Percentiles rank a stretch among this genome's conserved stretches.
Conservation (phyloP, 2,329 filamentous ascomycete species). For the Claviceps sp. region DNA sequence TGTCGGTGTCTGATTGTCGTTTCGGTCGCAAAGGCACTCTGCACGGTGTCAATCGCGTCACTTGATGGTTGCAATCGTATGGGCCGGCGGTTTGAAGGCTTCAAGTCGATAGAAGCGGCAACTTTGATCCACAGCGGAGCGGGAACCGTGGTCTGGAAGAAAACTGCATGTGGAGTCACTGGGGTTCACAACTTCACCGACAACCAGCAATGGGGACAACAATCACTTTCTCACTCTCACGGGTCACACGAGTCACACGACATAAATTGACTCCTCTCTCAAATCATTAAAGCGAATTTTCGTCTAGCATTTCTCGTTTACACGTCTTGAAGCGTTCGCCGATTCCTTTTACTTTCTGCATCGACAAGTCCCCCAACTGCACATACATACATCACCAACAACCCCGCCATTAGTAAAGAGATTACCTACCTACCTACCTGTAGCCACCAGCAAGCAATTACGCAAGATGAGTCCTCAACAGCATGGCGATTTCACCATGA, state of each 20-base stretch:
- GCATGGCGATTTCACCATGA: slow-evolving; percentile 50
- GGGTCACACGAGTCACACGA: neutral
- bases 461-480: slow-evolving; percentile 14
- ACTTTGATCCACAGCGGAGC: too few relatives aligned
- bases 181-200: too few relatives aligned
- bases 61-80: too few relatives aligned
- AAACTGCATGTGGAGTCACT: too few relatives aligned
- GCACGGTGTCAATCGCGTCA: too few relatives aligned
- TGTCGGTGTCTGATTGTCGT: slow-evolving; percentile 12
- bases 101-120: too few relatives aligned
- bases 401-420: neutral
- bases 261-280: neutral
- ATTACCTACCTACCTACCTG: too few relatives aligned
- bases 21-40: too few relatives aligned
- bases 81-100: too few relatives aligned
- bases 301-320: neutral
- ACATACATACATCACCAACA: neutral
- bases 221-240: neutral
- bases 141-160: too few relatives aligned
- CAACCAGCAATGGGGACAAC: too few relatives aligned
- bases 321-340: neutral
- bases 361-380: neutral
- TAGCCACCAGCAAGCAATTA: neutral
- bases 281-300: neutral
- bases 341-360: neutral